Conservation (phyloP, 768 basidiomycete genomes). For the Naganishia onofrii region DNA sequence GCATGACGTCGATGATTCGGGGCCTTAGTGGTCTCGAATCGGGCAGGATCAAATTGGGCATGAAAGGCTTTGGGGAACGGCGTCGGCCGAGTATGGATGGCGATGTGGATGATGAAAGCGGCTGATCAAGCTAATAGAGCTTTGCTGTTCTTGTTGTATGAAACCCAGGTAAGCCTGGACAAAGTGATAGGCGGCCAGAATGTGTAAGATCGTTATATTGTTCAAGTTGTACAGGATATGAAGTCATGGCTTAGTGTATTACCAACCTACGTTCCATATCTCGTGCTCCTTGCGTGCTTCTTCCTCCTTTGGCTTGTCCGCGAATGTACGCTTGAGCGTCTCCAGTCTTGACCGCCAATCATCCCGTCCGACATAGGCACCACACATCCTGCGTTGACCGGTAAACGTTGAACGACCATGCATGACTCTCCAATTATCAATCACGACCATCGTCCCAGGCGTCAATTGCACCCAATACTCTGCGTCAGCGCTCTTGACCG, state of each 20-base stretch:
- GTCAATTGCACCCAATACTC: slow-evolving; percentile 89
- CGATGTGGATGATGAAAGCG: slow-evolving; percentile 28
- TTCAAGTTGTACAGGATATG: background rate
- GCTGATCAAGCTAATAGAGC: background rate
- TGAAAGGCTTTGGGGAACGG: slow-evolving; percentile 19
- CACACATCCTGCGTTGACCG: slow-evolving; percentile 87
- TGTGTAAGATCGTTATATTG: background rate
- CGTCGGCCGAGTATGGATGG: slow-evolving; percentile 21
- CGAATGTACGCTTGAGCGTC: slow-evolving; percentile 38
- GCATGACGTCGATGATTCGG: slow-evolving; percentile 3
- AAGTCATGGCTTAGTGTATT: background rate
- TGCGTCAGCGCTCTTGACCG: slow-evolving; percentile 73
- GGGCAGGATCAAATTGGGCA: slow-evolving; percentile 8
- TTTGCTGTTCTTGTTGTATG: background rate
- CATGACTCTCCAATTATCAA: slow-evolving; percentile 89
- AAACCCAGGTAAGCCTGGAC: background rate
- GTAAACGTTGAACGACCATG: slow-evolving; percentile 90
- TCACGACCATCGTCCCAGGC: slow-evolving; percentile 80
- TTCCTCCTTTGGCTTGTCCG: slow-evolving; percentile 24
- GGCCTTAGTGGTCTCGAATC: background rate
- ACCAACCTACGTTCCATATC: slow-evolving; percentile 37
- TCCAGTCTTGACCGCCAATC: slow-evolving; percentile 77
- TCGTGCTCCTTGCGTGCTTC: slow-evolving; percentile 30
- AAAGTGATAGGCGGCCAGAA: background rate
- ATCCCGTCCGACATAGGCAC: slow-evolving; percentile 88